phyloP scores from a whole-genome alignment of 129 eudicot species.

The Deinandra increscens region DNA sequence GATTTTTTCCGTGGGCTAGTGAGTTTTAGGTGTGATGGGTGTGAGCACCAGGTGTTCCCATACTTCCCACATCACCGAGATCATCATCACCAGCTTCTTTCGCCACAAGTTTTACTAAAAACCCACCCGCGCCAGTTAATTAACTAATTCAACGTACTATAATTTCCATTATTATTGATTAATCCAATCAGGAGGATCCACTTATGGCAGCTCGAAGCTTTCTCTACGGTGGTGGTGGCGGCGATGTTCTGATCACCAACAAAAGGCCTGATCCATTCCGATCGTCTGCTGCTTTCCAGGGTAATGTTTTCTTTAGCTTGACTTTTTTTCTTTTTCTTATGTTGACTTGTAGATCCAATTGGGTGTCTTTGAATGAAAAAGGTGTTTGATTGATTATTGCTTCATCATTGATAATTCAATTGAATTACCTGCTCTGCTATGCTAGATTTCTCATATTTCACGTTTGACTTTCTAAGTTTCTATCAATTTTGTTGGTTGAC shows the following conservation, averaged over 20 bases:
- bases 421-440: constrained; percentile 8
- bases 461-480: constrained; percentile 8
- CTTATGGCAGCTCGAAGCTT: constrained; percentile 52
- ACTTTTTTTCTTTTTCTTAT: constrained; percentile 14
- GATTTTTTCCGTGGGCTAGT: constrained; percentile 21
- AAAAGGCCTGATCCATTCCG: constrained; percentile 44
- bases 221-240: constrained; percentile 39
- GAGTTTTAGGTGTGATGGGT: constrained; percentile 54
- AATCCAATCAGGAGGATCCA: background rate
- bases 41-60: constrained; percentile 73
- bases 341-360: constrained; percentile 17
- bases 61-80: constrained; percentile 85
- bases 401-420: constrained; percentile 15
- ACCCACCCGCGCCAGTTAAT: no score
- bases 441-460: constrained; percentile 1
- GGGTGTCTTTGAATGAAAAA: no score
- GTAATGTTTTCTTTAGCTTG: no score
- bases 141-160: no score
- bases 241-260: constrained; percentile 25
- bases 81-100: constrained; percentile 89
- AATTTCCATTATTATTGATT: constrained; percentile 16
- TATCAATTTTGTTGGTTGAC: constrained; percentile 31
- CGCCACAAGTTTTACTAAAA: constrained; percentile 57
- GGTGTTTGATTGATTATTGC: constrained; percentile 32
- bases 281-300: constrained; percentile 49